Evolutionary conservation across 2,329 filamentous ascomycete genomes (phyloP).

Genomic region (Helotiales sp.): DNA sequence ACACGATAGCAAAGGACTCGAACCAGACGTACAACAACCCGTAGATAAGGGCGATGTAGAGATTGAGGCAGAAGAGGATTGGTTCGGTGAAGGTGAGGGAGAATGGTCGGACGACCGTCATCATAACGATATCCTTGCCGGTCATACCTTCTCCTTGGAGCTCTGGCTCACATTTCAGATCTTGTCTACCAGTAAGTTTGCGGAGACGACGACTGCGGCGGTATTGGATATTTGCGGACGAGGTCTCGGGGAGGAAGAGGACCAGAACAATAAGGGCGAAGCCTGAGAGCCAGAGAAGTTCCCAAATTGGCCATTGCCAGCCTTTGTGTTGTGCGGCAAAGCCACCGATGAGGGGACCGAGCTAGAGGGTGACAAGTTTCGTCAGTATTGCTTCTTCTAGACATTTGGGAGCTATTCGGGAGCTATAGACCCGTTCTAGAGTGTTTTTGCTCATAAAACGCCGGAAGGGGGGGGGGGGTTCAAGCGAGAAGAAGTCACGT

Average conservation of each 20-base stretch:
- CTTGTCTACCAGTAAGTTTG: conserved; percentile 51
- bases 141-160: conserved; percentile 57
- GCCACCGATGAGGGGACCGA: conserved; percentile 61
- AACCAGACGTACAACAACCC: conserved; percentile 64
- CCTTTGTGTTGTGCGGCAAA: conserved; percentile 55
- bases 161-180: conserved; percentile 61
- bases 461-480: too few relatives aligned
- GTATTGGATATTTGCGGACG: conserved; percentile 56
- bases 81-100: conserved; percentile 61
- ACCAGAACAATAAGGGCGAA: conserved; percentile 59
- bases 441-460: too few relatives aligned
- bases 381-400: too few relatives aligned
- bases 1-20: conserved; percentile 62
- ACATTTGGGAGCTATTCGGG: too few relatives aligned
- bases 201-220: conserved; percentile 60
- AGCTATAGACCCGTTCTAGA: too few relatives aligned
- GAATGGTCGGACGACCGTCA: conserved; percentile 59
- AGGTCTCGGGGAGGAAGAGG: conserved; percentile 64
- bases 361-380: too few relatives aligned
- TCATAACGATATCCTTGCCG: conserved; percentile 45
- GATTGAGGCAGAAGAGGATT: conserved; percentile 59
- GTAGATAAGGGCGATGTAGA: conserved; percentile 63
- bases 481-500: too few relatives aligned
- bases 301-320: conserved; percentile 60
- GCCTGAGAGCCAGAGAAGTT: conserved; percentile 60